Evolutionary conservation across 371 early-diverging fungal species (phyloP).

Genomic region (Mucor saturninus): DNA sequence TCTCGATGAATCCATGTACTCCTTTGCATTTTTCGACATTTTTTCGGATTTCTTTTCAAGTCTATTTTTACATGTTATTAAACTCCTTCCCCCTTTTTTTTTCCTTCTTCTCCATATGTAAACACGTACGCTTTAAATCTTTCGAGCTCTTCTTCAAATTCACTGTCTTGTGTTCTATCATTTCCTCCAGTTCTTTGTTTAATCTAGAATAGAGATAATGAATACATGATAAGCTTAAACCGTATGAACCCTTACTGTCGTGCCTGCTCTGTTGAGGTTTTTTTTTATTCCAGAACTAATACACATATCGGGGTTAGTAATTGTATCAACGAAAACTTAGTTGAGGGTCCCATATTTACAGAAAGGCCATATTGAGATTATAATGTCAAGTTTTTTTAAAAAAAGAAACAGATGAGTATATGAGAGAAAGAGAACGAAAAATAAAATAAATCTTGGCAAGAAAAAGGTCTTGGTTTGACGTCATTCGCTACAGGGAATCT

Average conservation of each 20-base stretch:
- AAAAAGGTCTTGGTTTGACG: conserved; percentile 4
- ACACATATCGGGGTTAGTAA: background rate
- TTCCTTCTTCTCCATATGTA: background rate
- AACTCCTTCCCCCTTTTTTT: background rate
- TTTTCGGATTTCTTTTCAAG: conserved; percentile 80
- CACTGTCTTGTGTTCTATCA: conserved; percentile 79
- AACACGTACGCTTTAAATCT: conserved; percentile 69
- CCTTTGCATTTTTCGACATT: conserved; percentile 84
- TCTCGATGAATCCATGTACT: conserved; percentile 80
- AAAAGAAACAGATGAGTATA: background rate
- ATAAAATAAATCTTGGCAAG: conserved; percentile 1
- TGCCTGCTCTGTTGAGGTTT: conserved; percentile 82
- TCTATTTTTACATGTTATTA: conserved; percentile 43
- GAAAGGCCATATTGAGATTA: conserved; percentile 40
- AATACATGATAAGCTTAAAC: background rate
- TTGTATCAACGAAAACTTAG: no score
- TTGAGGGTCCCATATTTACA: no score
- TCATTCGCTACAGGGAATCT: background rate
- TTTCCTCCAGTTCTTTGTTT: conserved; percentile 70
- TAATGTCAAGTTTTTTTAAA: background rate
- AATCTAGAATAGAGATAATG: conserved; percentile 34
- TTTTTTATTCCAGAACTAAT: conserved; percentile 54
- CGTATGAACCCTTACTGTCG: conserved; percentile 51
- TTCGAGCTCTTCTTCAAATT: conserved; percentile 83
- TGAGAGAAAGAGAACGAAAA: background rate